phyloP scores from a whole-genome alignment of 1,139 yeast genomes.

The Yamadazyma membranifaciens region DNA sequence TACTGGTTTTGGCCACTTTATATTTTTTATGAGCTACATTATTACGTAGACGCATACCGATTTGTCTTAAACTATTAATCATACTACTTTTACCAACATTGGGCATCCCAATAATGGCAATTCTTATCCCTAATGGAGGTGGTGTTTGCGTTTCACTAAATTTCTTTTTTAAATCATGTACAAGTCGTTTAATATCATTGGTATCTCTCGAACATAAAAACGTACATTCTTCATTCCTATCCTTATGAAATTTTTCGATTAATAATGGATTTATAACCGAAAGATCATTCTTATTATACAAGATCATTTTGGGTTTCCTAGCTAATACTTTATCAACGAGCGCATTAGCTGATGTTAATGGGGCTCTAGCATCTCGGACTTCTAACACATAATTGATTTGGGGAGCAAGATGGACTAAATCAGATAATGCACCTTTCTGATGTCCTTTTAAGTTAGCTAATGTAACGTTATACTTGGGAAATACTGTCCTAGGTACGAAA shows the following conservation, averaged over 20 bases:
- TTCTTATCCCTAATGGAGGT: slow-evolving; percentile 79
- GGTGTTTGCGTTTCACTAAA: slow-evolving; percentile 52
- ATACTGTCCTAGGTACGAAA: slow-evolving; percentile 43
- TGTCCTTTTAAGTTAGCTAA: slow-evolving; percentile 89
- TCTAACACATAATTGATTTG: slow-evolving; percentile 82
- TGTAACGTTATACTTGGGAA: slow-evolving; percentile 70
- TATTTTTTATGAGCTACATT: slow-evolving; percentile 25
- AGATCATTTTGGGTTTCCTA: slow-evolving; percentile 54
- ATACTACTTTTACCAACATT: slow-evolving; percentile 97
- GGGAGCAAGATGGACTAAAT: slow-evolving; percentile 69
- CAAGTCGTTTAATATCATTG: slow-evolving; percentile 50
- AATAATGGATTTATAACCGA: slow-evolving; percentile 31
- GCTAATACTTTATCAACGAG: slow-evolving; percentile 70
- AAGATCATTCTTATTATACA: slow-evolving; percentile 70
- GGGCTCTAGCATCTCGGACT: slow-evolving; percentile 86
- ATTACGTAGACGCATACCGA: slow-evolving; percentile 33
- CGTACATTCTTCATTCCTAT: slow-evolving; percentile 51
- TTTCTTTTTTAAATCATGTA: slow-evolving; percentile 47
- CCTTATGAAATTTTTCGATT: slow-evolving; percentile 53
- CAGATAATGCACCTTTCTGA: slow-evolving; percentile 76
- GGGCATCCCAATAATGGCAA: slow-evolving; percentile 91
- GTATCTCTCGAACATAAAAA: slow-evolving; percentile 59
- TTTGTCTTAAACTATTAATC: slow-evolving; percentile 68
- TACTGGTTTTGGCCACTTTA: slow-evolving; percentile 84
- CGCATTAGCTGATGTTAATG: slow-evolving; percentile 77